Percentiles rank a stretch among this genome's conserved stretches.
Conservation (phyloP, 495 filamentous ascomycete genomes). For the Tuber microsphaerosporum region DNA sequence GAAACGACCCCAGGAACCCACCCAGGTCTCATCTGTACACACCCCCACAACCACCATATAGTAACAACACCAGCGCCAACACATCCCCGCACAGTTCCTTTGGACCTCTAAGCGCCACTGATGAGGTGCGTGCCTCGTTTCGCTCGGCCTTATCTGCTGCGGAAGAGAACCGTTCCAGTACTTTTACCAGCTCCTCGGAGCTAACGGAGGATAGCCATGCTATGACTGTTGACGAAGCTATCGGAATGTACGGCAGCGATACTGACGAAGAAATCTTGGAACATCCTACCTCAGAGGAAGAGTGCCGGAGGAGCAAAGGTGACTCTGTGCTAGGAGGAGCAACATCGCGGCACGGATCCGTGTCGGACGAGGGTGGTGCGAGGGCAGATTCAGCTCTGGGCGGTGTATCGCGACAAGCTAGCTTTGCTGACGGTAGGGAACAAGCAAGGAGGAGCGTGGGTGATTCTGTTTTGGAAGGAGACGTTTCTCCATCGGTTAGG, state of each 20-base stretch:
- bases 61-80: conserved; percentile 36
- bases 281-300: conserved; percentile 33
- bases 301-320: conserved; percentile 38
- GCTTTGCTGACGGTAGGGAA: conserved; percentile 29
- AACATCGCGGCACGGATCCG: conserved; percentile 32
- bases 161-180: conserved; percentile 33
- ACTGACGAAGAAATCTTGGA: conserved; percentile 63
- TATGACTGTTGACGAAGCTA: conserved; percentile 84
- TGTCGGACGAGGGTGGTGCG: conserved; percentile 23
- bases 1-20: conserved; percentile 29
- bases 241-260: conserved; percentile 66
- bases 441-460: conserved; percentile 22
- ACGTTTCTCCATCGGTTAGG: conserved; percentile 26
- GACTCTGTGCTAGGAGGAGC: conserved; percentile 36
- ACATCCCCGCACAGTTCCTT: conserved; percentile 38
- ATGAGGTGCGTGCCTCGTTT: conserved; percentile 33
- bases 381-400: conserved; percentile 26
- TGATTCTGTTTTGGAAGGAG: conserved; percentile 36
- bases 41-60: conserved; percentile 32
- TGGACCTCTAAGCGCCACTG: conserved; percentile 18
- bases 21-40: conserved; percentile 34
- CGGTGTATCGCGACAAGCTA: conserved; percentile 26
- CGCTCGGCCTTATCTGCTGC: conserved; percentile 35
- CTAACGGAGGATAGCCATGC: conserved; percentile 55
- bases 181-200: conserved; percentile 44